A percentile compares a stretch with the other conserved stretches of the same genome.
Evolutionary conservation across 352 stramenopile genomes (phyloP).

Genomic region (Pythium oligandrum): DNA sequence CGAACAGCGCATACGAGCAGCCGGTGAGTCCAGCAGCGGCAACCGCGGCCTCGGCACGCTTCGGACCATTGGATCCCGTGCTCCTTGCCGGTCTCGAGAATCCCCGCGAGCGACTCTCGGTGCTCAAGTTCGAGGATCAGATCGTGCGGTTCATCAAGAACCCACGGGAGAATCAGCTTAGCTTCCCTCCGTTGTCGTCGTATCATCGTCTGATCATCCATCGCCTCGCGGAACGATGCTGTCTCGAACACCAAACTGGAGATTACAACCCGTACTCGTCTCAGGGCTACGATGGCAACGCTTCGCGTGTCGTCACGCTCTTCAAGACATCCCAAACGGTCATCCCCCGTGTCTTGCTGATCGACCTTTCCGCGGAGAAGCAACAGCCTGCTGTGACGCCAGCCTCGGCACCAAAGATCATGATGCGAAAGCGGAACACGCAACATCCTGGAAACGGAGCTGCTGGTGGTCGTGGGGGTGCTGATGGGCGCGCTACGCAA

Average conservation of each 20-base stretch:
- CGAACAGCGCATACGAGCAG: conserved; percentile 20
- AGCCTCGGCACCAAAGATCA: conserved; percentile 87
- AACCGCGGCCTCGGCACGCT: conserved; percentile 31
- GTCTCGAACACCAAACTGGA: conserved; percentile 84
- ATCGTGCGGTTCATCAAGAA: conserved; percentile 79
- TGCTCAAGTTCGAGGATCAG: conserved; percentile 86
- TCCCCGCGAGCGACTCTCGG: conserved; percentile 64
- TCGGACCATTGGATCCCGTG: conserved; percentile 68
- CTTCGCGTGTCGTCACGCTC: conserved; percentile 81
- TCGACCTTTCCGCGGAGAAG: conserved; percentile 75
- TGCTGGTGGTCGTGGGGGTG: conserved; percentile 18
- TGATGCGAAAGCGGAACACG: conserved; percentile 80
- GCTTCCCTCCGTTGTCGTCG: conserved; percentile 80
- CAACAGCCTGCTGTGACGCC: conserved; percentile 61
- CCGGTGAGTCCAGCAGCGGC: conserved; percentile 56
- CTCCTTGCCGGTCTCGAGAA: conserved; percentile 79
- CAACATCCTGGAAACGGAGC: conserved; percentile 25
- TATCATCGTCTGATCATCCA: conserved; percentile 90
- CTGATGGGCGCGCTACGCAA: conserved; percentile 36
- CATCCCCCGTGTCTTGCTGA: conserved; percentile 81
- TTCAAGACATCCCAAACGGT: conserved; percentile 79
- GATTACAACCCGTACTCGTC: conserved; percentile 53
- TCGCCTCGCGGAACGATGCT: conserved; percentile 91
- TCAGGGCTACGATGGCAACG: conserved; percentile 55
- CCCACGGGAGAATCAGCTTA: conserved; percentile 57